phyloP scores from a whole-genome alignment of 139 green algal species.

The Marvania coccoides region DNA sequence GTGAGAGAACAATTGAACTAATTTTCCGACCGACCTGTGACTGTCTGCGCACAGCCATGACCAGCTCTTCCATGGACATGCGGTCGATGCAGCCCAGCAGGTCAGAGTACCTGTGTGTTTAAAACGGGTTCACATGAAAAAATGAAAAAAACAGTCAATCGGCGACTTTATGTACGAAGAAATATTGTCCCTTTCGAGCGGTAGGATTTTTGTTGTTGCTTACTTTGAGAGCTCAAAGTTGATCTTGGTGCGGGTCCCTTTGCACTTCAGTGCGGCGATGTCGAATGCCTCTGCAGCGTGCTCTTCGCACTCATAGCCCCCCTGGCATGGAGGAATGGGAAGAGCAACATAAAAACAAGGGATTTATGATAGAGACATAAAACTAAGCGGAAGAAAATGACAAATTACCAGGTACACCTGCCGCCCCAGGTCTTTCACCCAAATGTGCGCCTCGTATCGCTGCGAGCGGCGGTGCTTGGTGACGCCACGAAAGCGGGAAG shows the following conservation, averaged over 20 bases:
- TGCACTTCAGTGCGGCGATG: constrained; percentile 77
- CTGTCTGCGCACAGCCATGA: constrained; percentile 81
- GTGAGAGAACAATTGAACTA: no score
- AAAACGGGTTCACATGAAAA: no score
- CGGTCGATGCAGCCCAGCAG: constrained; percentile 61
- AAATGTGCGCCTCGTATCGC: constrained; percentile 65
- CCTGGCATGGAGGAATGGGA: not conserved
- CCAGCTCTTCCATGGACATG: constrained; percentile 81
- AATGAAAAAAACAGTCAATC: no score
- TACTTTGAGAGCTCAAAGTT: constrained; percentile 60
- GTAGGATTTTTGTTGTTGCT: no score
- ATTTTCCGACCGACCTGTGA: no score
- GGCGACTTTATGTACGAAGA: not conserved
- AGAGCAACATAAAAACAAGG: no score
- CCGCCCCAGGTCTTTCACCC: constrained; percentile 75
- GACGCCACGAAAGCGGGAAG: constrained; percentile 60
- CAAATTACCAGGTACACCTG: constrained; percentile 67
- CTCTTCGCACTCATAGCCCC: constrained; percentile 73
- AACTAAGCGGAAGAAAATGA: no score
- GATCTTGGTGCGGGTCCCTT: constrained; percentile 51
- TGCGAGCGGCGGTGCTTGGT: constrained; percentile 68
- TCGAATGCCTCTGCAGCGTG: constrained; percentile 87
- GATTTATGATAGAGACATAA: no score
- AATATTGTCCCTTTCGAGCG: no score
- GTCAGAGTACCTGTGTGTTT: constrained; percentile 52